phyloP scores from a whole-genome alignment of 2,329 filamentous ascomycete species.

The Fusarium pilosicola region DNA sequence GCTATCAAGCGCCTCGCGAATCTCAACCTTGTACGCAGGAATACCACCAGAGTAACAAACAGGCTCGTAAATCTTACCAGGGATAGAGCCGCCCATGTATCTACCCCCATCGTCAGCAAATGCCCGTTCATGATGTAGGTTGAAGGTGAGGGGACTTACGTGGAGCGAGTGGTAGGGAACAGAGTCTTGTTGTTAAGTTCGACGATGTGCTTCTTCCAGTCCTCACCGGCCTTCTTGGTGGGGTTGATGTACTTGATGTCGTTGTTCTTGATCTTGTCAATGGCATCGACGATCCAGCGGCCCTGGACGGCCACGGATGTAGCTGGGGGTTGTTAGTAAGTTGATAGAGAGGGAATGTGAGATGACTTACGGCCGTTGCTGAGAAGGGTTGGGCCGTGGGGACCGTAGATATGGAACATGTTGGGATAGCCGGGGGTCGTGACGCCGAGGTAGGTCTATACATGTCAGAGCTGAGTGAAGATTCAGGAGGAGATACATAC shows the following conservation, averaged over 20 bases:
- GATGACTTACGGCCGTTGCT: constrained; percentile 57
- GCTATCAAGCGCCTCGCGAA: constrained; percentile 30
- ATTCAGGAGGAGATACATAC: not conserved
- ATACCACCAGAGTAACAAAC: constrained; percentile 59
- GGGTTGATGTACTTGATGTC: constrained; percentile 62
- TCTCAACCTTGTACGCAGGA: constrained; percentile 46
- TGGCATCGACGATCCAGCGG: constrained; percentile 62
- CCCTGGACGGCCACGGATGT: constrained; percentile 65
- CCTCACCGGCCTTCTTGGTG: constrained; percentile 54
- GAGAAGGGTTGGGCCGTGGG: constrained; percentile 66
- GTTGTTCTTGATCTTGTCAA: constrained; percentile 59
- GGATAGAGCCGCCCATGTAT: constrained; percentile 66
- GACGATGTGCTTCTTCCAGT: constrained; percentile 62
- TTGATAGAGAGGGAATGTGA: no score
- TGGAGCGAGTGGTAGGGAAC: constrained; percentile 56
- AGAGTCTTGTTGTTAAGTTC: constrained; percentile 58
- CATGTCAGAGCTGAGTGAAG: not conserved
- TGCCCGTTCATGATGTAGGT: fast-evolving
- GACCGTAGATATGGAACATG: constrained; percentile 64
- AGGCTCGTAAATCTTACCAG: constrained; percentile 63
- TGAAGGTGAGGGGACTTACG: not conserved
- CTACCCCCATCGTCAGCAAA: constrained; percentile 48
- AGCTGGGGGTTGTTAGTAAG: constrained; percentile 38
- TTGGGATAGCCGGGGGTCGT: constrained; percentile 59
- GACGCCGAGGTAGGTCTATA: constrained; percentile 55